Evolutionary conservation across 768 basidiomycete species (phyloP).

Genomic region (Tulasnella sp.): DNA sequence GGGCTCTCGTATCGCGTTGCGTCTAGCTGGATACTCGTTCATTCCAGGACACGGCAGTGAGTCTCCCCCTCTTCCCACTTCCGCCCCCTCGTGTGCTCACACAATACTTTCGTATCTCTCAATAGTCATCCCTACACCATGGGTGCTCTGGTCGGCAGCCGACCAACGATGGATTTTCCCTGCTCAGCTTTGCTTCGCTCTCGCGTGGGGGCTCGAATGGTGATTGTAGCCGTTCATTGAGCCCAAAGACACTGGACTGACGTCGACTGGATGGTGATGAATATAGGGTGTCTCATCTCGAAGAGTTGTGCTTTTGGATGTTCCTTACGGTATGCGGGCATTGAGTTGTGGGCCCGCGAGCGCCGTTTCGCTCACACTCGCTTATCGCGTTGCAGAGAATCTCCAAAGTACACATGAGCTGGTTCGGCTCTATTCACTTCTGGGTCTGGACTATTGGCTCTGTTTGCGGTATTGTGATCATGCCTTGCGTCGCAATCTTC

Average conservation of each 20-base stretch:
- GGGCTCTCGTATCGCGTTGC: conserved; percentile 2
- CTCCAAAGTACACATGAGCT: conserved; percentile 50
- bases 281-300: conserved; percentile 49
- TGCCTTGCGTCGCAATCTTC: conserved; percentile 62
- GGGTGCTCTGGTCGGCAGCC: conserved; percentile 40
- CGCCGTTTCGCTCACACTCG: not conserved
- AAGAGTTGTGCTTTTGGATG: conserved; percentile 79
- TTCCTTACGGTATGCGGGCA: conserved; percentile 40
- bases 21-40: conserved; percentile 36
- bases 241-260: conserved; percentile 1
- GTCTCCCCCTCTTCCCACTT: conserved; percentile 23
- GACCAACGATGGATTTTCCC: conserved; percentile 54
- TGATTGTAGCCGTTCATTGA: conserved; percentile 33
- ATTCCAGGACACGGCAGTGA: conserved; percentile 26
- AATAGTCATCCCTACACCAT: conserved; percentile 50
- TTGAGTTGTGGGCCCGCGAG: not conserved
- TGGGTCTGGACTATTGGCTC: conserved; percentile 63
- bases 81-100: not conserved
- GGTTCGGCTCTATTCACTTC: conserved; percentile 79
- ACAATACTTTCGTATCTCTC: conserved; percentile 26
- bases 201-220: conserved; percentile 73
- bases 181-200: conserved; percentile 59
- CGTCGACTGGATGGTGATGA: conserved; percentile 41
- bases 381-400: conserved; percentile 31
- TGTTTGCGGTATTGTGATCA: conserved; percentile 52